Conservation (phyloP, 768 basidiomycete species). For the Termitomyces titanicus region DNA sequence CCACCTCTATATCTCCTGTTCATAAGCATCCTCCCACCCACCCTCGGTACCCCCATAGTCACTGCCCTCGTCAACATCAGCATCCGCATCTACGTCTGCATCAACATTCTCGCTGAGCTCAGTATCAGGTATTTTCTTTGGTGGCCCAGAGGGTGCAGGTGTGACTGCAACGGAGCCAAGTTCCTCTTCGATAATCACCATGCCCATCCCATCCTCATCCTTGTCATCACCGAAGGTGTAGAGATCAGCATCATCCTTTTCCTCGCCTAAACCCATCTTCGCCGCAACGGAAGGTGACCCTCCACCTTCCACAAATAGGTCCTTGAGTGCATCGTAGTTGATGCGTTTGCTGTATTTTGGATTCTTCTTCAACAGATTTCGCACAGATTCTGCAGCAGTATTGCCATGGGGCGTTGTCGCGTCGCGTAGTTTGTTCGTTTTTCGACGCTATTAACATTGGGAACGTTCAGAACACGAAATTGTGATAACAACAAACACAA, state of each 20-base stretch:
- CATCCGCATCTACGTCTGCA: constrained; percentile 21
- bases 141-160: constrained; percentile 15
- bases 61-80: constrained; percentile 38
- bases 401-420: constrained; percentile 64
- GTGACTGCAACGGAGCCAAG: constrained; percentile 17
- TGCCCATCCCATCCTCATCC: constrained; percentile 25
- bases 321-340: constrained; percentile 87
- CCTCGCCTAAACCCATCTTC: constrained; percentile 33
- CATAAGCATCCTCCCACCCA: constrained; percentile 55
- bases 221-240: constrained; percentile 40
- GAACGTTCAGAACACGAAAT: constrained; percentile 11
- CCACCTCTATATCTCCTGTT: constrained; percentile 60
- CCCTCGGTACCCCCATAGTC: constrained; percentile 55
- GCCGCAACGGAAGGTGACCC: constrained; percentile 24
- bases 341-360: constrained; percentile 88
- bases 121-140: constrained; percentile 18
- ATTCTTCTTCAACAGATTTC: constrained; percentile 78
- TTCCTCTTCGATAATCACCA: constrained; percentile 44
- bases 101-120: constrained; percentile 17
- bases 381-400: constrained; percentile 75
- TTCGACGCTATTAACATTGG: constrained; percentile 54
- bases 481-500: constrained; percentile 12
- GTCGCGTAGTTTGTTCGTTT: constrained; percentile 66
- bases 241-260: constrained; percentile 41
- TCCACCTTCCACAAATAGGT: constrained; percentile 59